These are phyloP conservation scores for Phytophthora sojae DNA, from an alignment of 352 stramenopile species.

Conservation along the genomic window DNA sequence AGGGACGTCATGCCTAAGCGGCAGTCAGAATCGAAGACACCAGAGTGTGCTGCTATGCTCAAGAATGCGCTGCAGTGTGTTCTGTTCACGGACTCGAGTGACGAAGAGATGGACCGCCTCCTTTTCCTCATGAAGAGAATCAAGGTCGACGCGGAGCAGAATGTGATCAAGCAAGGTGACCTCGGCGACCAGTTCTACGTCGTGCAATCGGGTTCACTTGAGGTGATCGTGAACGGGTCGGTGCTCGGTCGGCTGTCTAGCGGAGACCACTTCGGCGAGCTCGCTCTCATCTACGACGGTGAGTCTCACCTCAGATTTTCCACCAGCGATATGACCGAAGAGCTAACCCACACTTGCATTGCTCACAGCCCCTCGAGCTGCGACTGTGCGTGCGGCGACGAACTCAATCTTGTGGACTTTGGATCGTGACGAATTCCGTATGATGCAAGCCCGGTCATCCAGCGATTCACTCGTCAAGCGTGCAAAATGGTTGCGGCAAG, in stretches of 20 bases:
- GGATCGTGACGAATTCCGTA: conserved; percentile 89
- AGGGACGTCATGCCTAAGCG: conserved; percentile 50
- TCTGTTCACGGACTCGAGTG: conserved; percentile 68
- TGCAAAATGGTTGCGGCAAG: conserved; percentile 74
- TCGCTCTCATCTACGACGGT: conserved; percentile 91
- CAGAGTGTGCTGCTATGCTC: conserved; percentile 53
- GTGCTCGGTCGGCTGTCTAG: conserved; percentile 71
- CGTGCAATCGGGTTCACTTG: conserved; percentile 64
- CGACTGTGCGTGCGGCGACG: conserved; percentile 91
- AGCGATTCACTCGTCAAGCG: conserved; percentile 80
- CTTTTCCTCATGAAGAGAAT: conserved; percentile 86
- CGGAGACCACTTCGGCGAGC: conserved; percentile 89
- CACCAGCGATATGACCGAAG: background rate
- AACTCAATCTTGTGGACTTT: conserved; percentile 91
- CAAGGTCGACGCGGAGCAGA: conserved; percentile 66
- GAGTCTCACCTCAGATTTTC: conserved; percentile 1
- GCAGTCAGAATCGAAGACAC: conserved; percentile 70
- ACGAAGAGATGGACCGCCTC: conserved; percentile 75
- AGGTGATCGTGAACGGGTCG: conserved; percentile 73
- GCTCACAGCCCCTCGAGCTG: conserved; percentile 80
- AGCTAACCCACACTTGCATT: background rate
- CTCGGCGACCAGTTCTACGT: conserved; percentile 95
- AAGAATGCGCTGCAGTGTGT: conserved; percentile 69
- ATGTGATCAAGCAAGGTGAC: conserved; percentile 94
- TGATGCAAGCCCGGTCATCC: conserved; percentile 77